These are phyloP conservation scores for Colletotrichum somersetense DNA, from an alignment of 2,329 filamentous ascomycete genomes.

Conservation along the genomic window DNA sequence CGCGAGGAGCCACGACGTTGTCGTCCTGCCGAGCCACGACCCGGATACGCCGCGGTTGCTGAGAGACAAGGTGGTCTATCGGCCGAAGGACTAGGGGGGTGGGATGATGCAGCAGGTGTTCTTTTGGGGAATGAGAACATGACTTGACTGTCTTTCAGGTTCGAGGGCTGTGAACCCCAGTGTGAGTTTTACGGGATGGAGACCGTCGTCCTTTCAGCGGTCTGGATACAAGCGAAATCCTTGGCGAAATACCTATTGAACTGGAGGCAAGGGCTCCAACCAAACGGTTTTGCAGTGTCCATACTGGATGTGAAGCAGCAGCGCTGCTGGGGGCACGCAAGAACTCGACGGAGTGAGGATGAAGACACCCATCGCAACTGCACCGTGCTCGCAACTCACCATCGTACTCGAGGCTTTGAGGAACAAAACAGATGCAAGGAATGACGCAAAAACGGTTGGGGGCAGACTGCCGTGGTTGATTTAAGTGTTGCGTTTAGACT, in stretches of 20 bases:
- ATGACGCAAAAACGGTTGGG: neutral
- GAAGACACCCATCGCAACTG: neutral
- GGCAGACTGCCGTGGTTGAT: neutral
- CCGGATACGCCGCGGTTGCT: slow-evolving; percentile 29
- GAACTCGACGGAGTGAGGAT: neutral
- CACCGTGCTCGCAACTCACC: neutral
- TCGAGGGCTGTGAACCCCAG: too few relatives aligned
- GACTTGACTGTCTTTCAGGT: neutral
- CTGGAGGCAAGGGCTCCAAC: neutral
- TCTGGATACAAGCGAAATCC: neutral
- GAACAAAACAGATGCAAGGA: neutral
- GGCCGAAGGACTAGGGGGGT: slow-evolving; percentile 11
- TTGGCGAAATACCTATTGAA: neutral
- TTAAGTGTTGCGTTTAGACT: neutral
- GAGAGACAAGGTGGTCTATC: slow-evolving; percentile 25
- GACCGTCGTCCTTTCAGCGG: neutral
- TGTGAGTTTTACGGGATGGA: neutral
- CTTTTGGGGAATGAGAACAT: neutral
- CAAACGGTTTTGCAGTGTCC: neutral
- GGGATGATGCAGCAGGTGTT: neutral
- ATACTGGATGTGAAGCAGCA: neutral
- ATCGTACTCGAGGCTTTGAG: neutral
- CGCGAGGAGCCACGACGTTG: slow-evolving; percentile 45
- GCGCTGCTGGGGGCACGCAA: too few relatives aligned
- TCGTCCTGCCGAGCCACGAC: slow-evolving; percentile 48